Evolutionary conservation across 352 stramenopile species (phyloP), one percentile per base, ranked within the genome.

Genomic region (Globisporangium okanoganense): DNA sequence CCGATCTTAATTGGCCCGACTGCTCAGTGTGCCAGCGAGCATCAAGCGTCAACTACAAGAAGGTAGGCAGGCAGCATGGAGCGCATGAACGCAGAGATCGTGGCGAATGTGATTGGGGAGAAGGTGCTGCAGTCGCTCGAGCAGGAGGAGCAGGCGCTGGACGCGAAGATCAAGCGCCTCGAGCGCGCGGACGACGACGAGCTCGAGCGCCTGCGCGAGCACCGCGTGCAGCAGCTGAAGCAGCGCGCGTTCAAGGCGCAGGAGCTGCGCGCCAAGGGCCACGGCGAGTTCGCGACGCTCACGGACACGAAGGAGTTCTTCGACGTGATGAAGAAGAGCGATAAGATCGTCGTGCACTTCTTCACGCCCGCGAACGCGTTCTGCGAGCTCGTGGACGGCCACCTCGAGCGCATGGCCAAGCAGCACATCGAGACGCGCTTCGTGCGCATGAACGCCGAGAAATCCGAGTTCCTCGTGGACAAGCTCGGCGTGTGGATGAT

Each of bases 401-500:
- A 98, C 68, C 72, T 99, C 52, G 65, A 73, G 47, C 86, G 94
- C 20, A 74, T 99, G 18, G 94, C 96, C 48, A 71, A 76, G 31
- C 82, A 88, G 48, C 96, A 99, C 78, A 56, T 98, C 7, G 97
- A 99, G 75, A 98, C 97, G 29, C 85, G 85, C 58, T 99, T 99
- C 72, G 74, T 95, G 43, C 96, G 95, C 65, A 96, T 99, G 59
- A 96, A 99, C 71, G 96, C 97, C 10, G 96, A 99, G 70, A 97
- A 98, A 62, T 89, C 86, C 58, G 94, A 97, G 66, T 99, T 97
- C 70, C 76, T 99, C n/a, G 94, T 98, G 43, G 84, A 99, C 53
- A 97, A 97, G 58, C 70, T 99, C 22, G 94, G 95, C 0, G 82
- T 99, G 61, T 95, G 95, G 71, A 95, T 98, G 73, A 98, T 99